A percentile compares a stretch with the other conserved stretches of the same genome.
These are phyloP conservation scores for Aspergillus steynii DNA, from an alignment of 495 filamentous ascomycete genomes.

Conservation along the genomic window DNA sequence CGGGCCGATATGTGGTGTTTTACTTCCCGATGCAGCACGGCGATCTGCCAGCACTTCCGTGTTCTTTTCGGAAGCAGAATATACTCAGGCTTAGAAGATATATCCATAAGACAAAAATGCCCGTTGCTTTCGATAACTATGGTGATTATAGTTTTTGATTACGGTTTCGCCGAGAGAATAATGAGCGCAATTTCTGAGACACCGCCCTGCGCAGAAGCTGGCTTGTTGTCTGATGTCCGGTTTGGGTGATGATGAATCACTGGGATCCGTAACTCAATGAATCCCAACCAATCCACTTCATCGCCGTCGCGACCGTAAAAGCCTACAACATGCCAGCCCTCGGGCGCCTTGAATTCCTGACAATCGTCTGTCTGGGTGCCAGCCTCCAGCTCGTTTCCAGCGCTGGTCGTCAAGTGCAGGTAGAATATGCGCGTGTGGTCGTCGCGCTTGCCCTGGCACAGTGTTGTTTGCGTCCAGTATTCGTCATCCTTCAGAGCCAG, in stretches of 20 bases:
- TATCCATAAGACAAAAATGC: no score
- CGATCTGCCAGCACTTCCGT: no score
- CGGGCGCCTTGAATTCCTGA: slow-evolving; percentile 45
- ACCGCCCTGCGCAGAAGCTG: neutral
- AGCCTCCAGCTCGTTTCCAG: slow-evolving; percentile 47
- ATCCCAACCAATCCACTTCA: slow-evolving; percentile 59
- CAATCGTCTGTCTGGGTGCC: slow-evolving; percentile 54
- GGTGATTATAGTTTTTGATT: no score
- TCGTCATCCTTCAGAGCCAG: slow-evolving; percentile 49
- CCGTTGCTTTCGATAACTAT: no score
- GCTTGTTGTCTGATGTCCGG: no score
- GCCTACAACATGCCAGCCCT: slow-evolving; percentile 58
- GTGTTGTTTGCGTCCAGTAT: slow-evolving; percentile 47
- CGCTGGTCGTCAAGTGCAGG: slow-evolving; percentile 52
- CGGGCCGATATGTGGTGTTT: no score
- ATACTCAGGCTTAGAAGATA: no score
- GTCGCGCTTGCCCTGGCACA: slow-evolving; percentile 54
- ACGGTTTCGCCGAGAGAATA: neutral
- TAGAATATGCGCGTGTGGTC: slow-evolving; percentile 58
- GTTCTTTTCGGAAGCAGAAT: no score
- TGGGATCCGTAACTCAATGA: slow-evolving; percentile 41
- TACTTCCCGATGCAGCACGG: no score
- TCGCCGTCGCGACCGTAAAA: slow-evolving; percentile 56
- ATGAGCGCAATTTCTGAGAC: neutral
- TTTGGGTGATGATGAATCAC: neutral